A percentile compares a stretch with the other conserved stretches of the same genome.
Evolutionary conservation across 495 filamentous ascomycete species (phyloP).

Genomic region (Xylaria scruposa): DNA sequence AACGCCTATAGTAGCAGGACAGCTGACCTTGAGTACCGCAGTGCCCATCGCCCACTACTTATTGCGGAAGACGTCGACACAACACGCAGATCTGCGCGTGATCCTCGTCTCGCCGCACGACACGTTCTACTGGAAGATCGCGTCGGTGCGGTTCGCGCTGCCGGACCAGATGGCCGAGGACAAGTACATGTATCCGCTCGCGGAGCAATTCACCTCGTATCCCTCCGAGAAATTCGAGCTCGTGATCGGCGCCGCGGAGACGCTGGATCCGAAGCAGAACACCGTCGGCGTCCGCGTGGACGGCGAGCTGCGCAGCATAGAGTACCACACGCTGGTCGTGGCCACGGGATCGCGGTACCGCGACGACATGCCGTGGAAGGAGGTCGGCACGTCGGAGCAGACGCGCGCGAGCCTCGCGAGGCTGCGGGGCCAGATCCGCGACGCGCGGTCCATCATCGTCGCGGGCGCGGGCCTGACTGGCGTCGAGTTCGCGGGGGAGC

Average conservation of each 20-base stretch:
- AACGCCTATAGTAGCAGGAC: neutral
- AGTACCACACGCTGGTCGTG: conserved; percentile 64
- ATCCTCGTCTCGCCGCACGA: conserved; percentile 63
- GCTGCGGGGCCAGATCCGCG: conserved; percentile 53
- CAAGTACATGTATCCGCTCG: conserved; percentile 57
- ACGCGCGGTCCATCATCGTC: conserved; percentile 66
- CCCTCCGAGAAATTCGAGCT: conserved; percentile 59
- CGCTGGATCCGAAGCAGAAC: conserved; percentile 54
- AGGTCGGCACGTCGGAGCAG: conserved; percentile 45
- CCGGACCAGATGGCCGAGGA: conserved; percentile 45
- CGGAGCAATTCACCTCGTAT: conserved; percentile 59
- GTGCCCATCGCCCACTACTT: conserved; percentile 65
- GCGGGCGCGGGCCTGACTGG: conserved; percentile 73
- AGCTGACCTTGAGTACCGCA: neutral
- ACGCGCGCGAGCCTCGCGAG: conserved; percentile 51
- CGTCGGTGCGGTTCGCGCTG: conserved; percentile 52
- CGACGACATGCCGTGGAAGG: conserved; percentile 60
- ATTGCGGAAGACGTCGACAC: conserved; percentile 54
- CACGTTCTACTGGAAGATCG: conserved; percentile 56
- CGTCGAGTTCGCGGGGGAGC: conserved; percentile 67
- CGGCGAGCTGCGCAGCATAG: conserved; percentile 38
- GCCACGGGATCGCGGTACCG: conserved; percentile 57
- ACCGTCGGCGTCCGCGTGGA: conserved; percentile 53
- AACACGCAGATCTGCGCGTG: conserved; percentile 51
- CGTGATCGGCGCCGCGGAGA: conserved; percentile 59